Base-by-base conservation (phyloP, 441 rosid species). In the Populus hybrid region DNA sequence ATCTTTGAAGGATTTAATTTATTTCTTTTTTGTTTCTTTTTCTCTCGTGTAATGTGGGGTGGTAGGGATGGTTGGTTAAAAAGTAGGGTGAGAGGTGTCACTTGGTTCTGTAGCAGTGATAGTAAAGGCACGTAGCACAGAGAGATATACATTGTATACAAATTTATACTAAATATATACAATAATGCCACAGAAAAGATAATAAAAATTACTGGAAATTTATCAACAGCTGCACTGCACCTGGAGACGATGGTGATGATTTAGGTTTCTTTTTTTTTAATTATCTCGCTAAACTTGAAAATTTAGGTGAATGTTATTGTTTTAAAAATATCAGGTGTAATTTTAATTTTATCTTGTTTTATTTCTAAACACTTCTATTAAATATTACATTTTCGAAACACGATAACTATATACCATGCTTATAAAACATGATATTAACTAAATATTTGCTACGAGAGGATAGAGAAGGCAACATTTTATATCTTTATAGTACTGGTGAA, bases 41-140 rank as follows among this genome's bases (percentile, higher is more conserved):
- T 31, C 10, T 29, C 12, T 24, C 1, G 21, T 36, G 36, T n/a
- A 59, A 2, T 8, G 56, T 69, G 68, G 18, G 18, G 7, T 59
- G 79, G 79, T 56, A 68, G 77, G 83, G 74, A 40, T 71, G 69
- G 74, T 28, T 67, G 38, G 78, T 75, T 61, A 45, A 35, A 79
- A 69, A 42, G 75, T 20, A 45, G 21, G 23, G 67, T 9, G 64
- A 79, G 77, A 74, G 75, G 78, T 64, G 78, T 79, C 78, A 29
- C 70, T 69, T 36, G 72, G n/a, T 68, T 59, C 9, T 56, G n/a
- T 31, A 29, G 9, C 82, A 16, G 78, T 76, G 61, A 35, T 35
- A 71, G 33, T 38, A 86, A 84, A 79, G 80, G 81, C 78, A 84
- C 90, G 91, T 79, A 83, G 91, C 92, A 84, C 90, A 86, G 86